Percentiles rank a stretch among this genome's conserved stretches.
Conservation (phyloP, 163 green algal species). For the Trebouxia gelatinosa region DNA sequence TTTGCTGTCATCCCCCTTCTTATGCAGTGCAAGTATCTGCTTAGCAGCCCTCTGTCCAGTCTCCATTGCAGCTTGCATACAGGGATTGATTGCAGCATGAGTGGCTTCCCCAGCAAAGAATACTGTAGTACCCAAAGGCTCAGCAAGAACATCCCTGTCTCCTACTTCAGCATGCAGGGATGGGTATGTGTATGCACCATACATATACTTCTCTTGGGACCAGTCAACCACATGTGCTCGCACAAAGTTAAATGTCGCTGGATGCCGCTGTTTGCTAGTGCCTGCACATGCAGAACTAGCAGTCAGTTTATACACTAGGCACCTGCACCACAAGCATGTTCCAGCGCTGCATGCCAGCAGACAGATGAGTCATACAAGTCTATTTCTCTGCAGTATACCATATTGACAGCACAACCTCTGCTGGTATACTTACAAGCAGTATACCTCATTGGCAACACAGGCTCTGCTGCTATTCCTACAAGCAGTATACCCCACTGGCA, state of each 20-base stretch:
- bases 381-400: neutral
- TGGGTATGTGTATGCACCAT: conserved; percentile 64
- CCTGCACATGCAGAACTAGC: conserved; percentile 20
- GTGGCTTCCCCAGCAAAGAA: conserved; percentile 78
- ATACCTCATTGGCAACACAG: too few species aligned
- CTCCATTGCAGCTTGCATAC: conserved; percentile 74
- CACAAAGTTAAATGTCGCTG: conserved; percentile 52
- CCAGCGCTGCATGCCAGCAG: too few species aligned
- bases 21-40: too few species aligned
- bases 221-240: conserved; percentile 63
- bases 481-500: too few species aligned
- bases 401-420: too few species aligned
- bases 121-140: conserved; percentile 49
- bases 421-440: too few species aligned
- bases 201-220: conserved; percentile 49
- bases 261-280: conserved; percentile 33
- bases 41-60: conserved; percentile 67
- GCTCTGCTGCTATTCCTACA: too few species aligned
- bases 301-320: neutral
- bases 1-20: too few species aligned
- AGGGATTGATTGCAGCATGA: conserved; percentile 73
- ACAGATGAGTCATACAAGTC: too few species aligned
- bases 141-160: conserved; percentile 49
- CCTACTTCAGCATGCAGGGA: conserved; percentile 37
- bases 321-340: too few species aligned